Evolutionary conservation across 2,329 filamentous ascomycete species (phyloP), one percentile per base, ranked within the genome.

Genomic region (Pseudogymnoascus sp.): DNA sequence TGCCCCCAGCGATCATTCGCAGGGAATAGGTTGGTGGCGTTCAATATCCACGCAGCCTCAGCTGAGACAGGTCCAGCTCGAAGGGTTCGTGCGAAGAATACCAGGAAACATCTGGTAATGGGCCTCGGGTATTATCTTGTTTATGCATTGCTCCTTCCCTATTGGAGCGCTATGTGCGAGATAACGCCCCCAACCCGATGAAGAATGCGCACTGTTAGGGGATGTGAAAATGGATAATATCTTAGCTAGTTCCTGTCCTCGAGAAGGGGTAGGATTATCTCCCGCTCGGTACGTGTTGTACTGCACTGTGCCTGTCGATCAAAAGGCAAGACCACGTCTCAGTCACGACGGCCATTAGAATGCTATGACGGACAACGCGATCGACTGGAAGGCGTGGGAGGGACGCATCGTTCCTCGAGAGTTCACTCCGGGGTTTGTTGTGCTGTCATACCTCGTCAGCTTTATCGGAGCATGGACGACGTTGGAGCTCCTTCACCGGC

Each of bases 391-490:
- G 22, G 33, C 35, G 25, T 62, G 57, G 63, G 57, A 77, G 63
- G 78, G 75, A 20, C 69, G 76, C 41, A 69, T 80, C 15, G 77
- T 82, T 22, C 78, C 79, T 22, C 75, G 76, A 50, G 74, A 74
- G 58, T 85, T 81, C 72, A 77, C 79, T 64, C 74, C 79, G 3
- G 83, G 84, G 38, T 87, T 89, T 67, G 80, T 93, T 11, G 79
- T 86, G 22, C 78, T 90, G 8, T 87, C 85, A 1, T 88, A 83
- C 67, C 74, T 88, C 43, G 79, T 87, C 66, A 94, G 90, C 69
- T 84, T 89, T 64, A 77, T 89, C 65, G 91, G 91, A 64, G 87
- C 89, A 57, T 80, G 84, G 58, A 90, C 90, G 3, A 92, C 91
- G 0, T 78, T 96, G 33, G 91, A 96, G 72, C 76, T 96, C 62